phyloP scores from a whole-genome alignment of 768 basidiomycete species.

The Lentinula lateritia region DNA sequence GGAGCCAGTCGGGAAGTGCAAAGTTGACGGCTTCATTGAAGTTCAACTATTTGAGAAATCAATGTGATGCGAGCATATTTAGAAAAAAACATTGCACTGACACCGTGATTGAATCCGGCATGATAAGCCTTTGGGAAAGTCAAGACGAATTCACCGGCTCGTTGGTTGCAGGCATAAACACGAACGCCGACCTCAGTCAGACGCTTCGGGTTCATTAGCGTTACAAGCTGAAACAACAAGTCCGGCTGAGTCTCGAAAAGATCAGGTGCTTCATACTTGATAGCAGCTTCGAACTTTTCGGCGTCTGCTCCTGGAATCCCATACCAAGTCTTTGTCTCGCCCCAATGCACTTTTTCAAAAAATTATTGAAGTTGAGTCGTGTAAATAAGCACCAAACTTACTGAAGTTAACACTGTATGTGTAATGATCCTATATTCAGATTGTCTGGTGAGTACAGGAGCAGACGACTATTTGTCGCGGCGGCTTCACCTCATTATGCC shows the following conservation, averaged over 20 bases:
- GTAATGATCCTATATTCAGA: constrained; percentile 76
- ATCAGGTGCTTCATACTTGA: constrained; percentile 92
- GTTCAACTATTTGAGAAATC: constrained; percentile 61
- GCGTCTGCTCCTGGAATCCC: constrained; percentile 95
- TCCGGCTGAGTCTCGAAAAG: constrained; percentile 97
- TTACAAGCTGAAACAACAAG: constrained; percentile 94
- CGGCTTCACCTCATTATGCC: constrained; percentile 88
- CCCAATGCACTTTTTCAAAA: constrained; percentile 86
- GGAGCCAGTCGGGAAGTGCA: constrained; percentile 92
- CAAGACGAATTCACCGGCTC: constrained; percentile 95
- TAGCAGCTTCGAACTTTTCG: constrained; percentile 93
- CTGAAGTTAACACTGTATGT: constrained; percentile 95
- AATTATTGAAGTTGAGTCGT: constrained; percentile 10
- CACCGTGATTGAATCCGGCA: constrained; percentile 97
- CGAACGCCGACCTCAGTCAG: constrained; percentile 84
- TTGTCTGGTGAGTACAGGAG: background rate
- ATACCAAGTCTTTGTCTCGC: constrained; percentile 99
- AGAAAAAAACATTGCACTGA: constrained; percentile 34
- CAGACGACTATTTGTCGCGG: constrained; percentile 4
- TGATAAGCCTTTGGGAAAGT: constrained; percentile 98
- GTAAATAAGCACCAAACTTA: constrained; percentile 33
- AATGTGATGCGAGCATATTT: constrained; percentile 13
- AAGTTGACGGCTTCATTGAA: constrained; percentile 99
- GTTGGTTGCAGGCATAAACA: constrained; percentile 92
- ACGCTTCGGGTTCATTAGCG: constrained; percentile 91